phyloP scores from a whole-genome alignment of 768 basidiomycete species.

The Suillus variegatus region DNA sequence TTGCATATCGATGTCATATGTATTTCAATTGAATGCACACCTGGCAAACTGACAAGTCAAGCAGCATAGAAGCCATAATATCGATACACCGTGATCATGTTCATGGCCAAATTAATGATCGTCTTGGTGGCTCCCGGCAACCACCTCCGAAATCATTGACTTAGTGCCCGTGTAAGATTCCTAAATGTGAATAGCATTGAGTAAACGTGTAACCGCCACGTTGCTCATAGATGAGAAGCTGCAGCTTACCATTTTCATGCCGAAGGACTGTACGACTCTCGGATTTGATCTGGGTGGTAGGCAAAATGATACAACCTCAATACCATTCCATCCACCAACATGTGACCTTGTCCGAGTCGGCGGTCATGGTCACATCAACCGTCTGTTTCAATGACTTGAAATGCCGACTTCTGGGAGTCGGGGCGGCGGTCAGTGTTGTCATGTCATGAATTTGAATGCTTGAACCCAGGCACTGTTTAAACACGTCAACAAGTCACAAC shows the following conservation, averaged over 20 bases:
- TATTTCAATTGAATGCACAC: background rate
- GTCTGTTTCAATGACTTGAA: background rate
- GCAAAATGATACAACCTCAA: background rate
- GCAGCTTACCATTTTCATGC: background rate
- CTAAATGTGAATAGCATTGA: background rate
- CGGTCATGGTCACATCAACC: background rate
- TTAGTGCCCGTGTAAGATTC: background rate
- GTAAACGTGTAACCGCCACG: background rate
- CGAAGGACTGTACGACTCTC: background rate
- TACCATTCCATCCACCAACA: background rate
- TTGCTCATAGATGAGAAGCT: background rate
- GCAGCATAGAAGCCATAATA: background rate
- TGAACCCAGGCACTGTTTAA: background rate
- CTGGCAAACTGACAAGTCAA: background rate
- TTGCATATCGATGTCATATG: background rate
- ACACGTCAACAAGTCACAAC: slow-evolving; percentile 28
- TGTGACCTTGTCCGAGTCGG: background rate
- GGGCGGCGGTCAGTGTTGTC: background rate
- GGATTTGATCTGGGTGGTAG: background rate
- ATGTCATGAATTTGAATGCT: background rate
- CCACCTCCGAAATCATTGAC: too few species aligned
- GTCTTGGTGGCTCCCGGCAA: background rate
- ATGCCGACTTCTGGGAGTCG: background rate
- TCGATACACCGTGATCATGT: background rate
- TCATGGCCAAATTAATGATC: background rate